Evolutionary conservation across 495 filamentous ascomycete species (phyloP).

Genomic region (Neurospora pannonica): DNA sequence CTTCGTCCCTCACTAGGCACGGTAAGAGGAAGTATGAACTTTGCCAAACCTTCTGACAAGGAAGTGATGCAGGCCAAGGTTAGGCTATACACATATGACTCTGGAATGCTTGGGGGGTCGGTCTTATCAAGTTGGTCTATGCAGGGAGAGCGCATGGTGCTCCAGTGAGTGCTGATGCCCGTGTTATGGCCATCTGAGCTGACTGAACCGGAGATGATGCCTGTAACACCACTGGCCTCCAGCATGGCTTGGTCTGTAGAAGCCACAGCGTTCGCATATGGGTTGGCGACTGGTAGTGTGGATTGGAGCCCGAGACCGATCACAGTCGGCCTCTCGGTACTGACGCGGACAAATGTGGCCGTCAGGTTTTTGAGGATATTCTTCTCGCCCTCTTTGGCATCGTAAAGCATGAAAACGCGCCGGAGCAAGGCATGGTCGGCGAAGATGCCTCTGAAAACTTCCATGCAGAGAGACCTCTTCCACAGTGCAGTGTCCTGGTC

Average conservation of each 20-base stretch:
- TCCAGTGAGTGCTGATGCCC: slow-evolving; percentile 86
- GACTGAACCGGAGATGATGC: slow-evolving; percentile 75
- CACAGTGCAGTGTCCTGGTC: slow-evolving; percentile 75
- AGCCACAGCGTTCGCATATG: slow-evolving; percentile 25
- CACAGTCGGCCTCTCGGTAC: slow-evolving; percentile 76
- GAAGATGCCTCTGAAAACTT: slow-evolving; percentile 78
- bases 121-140: slow-evolving; percentile 91
- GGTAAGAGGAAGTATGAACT: slow-evolving; percentile 83
- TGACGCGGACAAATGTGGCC: slow-evolving; percentile 73
- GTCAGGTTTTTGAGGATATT: slow-evolving; percentile 72
- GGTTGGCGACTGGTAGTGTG: slow-evolving; percentile 52
- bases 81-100: slow-evolving; percentile 88
- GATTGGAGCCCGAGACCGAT: slow-evolving; percentile 86
- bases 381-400: slow-evolving; percentile 62
- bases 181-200: slow-evolving; percentile 52
- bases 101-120: slow-evolving; percentile 72
- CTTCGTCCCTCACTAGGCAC: slow-evolving; percentile 52
- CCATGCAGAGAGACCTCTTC: slow-evolving; percentile 86
- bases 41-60: slow-evolving; percentile 84
- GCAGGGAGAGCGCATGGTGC: slow-evolving; percentile 75
- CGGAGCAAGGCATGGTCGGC: slow-evolving; percentile 67
- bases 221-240: slow-evolving; percentile 78
- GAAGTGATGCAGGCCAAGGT: slow-evolving; percentile 79
- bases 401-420: slow-evolving; percentile 71
- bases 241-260: slow-evolving; percentile 72